phyloP scores from a whole-genome alignment of 257 asterid species.

The Fraxinus excelsior region DNA sequence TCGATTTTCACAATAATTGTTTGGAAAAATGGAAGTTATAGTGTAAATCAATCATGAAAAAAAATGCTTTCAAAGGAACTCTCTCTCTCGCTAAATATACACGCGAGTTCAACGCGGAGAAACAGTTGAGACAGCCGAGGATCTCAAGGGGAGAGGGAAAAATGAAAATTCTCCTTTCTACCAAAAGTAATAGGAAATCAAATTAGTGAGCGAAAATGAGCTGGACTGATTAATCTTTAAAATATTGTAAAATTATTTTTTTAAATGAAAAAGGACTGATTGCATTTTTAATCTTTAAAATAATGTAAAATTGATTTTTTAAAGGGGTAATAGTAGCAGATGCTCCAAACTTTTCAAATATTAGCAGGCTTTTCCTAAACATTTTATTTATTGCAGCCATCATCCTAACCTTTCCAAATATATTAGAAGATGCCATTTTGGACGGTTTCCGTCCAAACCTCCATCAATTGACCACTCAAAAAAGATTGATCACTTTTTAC shows the following conservation, averaged over 20 bases:
- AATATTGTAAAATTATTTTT: neutral
- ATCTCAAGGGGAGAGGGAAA: neutral
- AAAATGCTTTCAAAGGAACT: constrained; percentile 15
- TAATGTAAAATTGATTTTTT: neutral
- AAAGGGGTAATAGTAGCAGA: fast-evolving
- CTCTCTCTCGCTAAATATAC: constrained; percentile 30
- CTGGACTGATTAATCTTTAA: neutral
- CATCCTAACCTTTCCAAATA: too few species aligned
- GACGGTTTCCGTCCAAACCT: too few species aligned
- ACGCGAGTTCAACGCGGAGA: constrained; percentile 70
- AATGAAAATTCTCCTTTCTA: constrained; percentile 21
- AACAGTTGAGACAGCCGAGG: constrained; percentile 48
- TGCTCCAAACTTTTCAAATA: fast-evolving
- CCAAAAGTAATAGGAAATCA: constrained; percentile 1
- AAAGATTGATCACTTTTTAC: too few species aligned
- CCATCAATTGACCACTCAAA: too few species aligned
- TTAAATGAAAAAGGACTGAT: neutral
- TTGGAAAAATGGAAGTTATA: neutral
- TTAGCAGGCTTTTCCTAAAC: fast-evolving
- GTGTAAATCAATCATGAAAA: neutral
- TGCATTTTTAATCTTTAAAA: neutral
- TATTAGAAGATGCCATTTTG: too few species aligned
- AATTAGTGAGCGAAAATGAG: neutral
- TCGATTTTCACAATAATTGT: constrained; percentile 2
- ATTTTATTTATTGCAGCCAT: too few species aligned